A percentile compares a stretch with the other conserved stretches of the same genome.
phyloP scores from a whole-genome alignment of 768 basidiomycete species.

The Agaricus sinodeliciosus region DNA sequence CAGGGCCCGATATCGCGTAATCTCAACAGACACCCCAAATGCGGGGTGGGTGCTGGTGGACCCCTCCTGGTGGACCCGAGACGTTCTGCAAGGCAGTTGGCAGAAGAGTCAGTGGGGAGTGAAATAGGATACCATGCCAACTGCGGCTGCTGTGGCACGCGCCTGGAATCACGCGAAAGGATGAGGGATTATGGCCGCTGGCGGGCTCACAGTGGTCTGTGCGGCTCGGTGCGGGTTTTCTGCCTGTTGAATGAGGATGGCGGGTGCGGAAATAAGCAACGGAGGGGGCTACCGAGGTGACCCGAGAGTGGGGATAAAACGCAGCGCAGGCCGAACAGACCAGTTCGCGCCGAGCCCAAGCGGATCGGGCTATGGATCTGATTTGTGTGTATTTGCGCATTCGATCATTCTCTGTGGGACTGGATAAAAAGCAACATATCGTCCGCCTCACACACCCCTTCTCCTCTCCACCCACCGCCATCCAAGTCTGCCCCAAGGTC shows the following conservation, averaged over 20 bases:
- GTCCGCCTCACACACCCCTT: slow-evolving; percentile 10
- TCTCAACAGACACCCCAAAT: too few relatives aligned
- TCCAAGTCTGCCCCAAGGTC: slow-evolving; percentile 3
- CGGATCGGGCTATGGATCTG: slow-evolving; percentile 8
- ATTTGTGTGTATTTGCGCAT: slow-evolving; percentile 8
- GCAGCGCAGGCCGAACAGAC: slow-evolving; percentile 4
- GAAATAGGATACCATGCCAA: too few relatives aligned
- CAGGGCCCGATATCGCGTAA: neutral
- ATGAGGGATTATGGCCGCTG: slow-evolving; percentile 8
- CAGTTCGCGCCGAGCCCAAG: slow-evolving; percentile 6
- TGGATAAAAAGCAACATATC: slow-evolving; percentile 14
- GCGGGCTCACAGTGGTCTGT: neutral
- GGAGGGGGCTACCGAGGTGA: neutral
- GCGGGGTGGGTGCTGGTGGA: too few relatives aligned
- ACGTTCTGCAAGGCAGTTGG: too few relatives aligned
- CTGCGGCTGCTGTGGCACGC: too few relatives aligned
- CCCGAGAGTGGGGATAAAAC: slow-evolving; percentile 5
- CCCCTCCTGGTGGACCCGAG: neutral
- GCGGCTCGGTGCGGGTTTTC: too few relatives aligned
- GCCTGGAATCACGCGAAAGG: too few relatives aligned
- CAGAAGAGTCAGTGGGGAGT: too few relatives aligned
- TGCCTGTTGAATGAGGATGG: neutral
- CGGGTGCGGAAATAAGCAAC: slow-evolving; percentile 1
- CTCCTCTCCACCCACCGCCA: slow-evolving; percentile 8
- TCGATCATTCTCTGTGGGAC: slow-evolving; percentile 8